Percentiles rank a stretch among this genome's conserved stretches.
These are phyloP conservation scores for Mrakia blollopis DNA, from an alignment of 768 basidiomycete species.

Conservation along the genomic window DNA sequence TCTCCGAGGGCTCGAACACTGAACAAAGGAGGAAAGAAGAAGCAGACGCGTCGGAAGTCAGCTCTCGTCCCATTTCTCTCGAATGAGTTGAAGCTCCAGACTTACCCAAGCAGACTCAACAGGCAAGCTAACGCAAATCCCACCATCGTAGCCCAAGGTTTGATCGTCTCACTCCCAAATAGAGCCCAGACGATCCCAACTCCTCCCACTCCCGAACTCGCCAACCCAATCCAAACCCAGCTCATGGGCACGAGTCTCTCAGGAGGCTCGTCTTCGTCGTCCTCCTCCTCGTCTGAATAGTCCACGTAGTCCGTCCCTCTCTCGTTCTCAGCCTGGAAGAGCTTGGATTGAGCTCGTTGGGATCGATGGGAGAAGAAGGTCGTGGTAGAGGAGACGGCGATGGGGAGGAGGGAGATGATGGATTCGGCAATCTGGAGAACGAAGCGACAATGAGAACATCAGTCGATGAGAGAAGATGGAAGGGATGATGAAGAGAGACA, in stretches of 20 bases:
- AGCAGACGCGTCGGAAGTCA: neutral
- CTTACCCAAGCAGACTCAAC: slow-evolving; percentile 80
- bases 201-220: slow-evolving; percentile 59
- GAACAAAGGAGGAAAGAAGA: slow-evolving; percentile 31
- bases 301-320: slow-evolving; percentile 40
- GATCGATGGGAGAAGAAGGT: slow-evolving; percentile 31
- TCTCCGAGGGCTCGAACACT: slow-evolving; percentile 92
- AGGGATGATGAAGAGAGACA: neutral
- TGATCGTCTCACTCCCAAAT: slow-evolving; percentile 86
- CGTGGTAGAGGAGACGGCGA: slow-evolving; percentile 51
- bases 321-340: slow-evolving; percentile 34
- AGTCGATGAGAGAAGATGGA: neutral
- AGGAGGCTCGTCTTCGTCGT: slow-evolving; percentile 57
- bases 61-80: no score
- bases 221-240: slow-evolving; percentile 72
- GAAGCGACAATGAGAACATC: neutral
- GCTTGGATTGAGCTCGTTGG: slow-evolving; percentile 35
- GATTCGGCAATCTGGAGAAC: slow-evolving; percentile 63
- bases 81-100: neutral
- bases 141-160: slow-evolving; percentile 87
- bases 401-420: slow-evolving; percentile 75
- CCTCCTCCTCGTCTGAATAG: slow-evolving; percentile 42
- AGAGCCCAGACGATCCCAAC: slow-evolving; percentile 78
- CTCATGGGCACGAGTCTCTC: slow-evolving; percentile 71
- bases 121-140: slow-evolving; percentile 77